Evolutionary conservation across 2,329 filamentous ascomycete genomes (phyloP).

Genomic region (Fusarium sp.): DNA sequence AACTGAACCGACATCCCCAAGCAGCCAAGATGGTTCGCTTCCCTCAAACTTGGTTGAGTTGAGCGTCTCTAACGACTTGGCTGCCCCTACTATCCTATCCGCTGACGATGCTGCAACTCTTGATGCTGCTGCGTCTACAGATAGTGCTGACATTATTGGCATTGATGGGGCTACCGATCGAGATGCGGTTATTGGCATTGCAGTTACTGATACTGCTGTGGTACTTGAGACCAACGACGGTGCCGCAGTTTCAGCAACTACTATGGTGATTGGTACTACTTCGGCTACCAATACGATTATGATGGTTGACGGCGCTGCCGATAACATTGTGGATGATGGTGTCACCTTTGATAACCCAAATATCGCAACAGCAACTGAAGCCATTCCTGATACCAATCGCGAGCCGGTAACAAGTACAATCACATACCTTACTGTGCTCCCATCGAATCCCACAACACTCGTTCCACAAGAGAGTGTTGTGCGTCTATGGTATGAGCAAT

Average conservation of each 20-base stretch:
- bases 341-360: not conserved
- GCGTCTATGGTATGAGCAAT: conserved; percentile 42
- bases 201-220: no score
- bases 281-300: not conserved
- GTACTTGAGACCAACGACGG: no score
- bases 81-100: not conserved
- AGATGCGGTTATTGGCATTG: not conserved
- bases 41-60: not conserved
- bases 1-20: not conserved
- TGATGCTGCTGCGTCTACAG: no score
- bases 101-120: no score
- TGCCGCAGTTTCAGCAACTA: no score
- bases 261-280: not conserved
- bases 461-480: conserved; percentile 47
- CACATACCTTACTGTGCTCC: conserved; percentile 40
- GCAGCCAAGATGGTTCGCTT: not conserved
- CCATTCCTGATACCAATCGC: not conserved
- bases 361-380: conserved; percentile 2
- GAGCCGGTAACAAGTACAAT: conserved; percentile 33
- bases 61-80: not conserved
- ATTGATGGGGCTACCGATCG: not conserved
- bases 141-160: no score
- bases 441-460: conserved; percentile 48
- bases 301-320: not conserved
- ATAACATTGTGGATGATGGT: not conserved